A percentile compares a stretch with the other conserved stretches of the same genome.
Conservation (phyloP, 306 rosid genomes). For the Fagus crenata region DNA sequence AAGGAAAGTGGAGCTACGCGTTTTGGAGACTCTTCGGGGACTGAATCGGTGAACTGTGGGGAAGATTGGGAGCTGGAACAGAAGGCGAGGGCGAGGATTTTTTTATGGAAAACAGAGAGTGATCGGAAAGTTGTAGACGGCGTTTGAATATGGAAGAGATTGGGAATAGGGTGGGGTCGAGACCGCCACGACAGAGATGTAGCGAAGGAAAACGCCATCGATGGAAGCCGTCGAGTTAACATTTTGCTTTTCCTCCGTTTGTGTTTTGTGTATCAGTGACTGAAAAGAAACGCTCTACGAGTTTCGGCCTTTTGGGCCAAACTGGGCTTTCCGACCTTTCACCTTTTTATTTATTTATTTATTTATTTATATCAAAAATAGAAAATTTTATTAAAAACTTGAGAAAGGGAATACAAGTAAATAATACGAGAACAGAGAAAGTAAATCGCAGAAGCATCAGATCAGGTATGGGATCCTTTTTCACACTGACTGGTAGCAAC, state of each 20-base stretch:
- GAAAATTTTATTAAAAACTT: too few species aligned
- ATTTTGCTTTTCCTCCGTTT: slow-evolving; percentile 22
- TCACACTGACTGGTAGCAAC: too few species aligned
- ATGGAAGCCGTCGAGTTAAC: slow-evolving; percentile 60
- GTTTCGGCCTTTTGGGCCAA: too few species aligned
- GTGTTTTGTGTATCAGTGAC: not conserved
- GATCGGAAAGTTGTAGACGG: slow-evolving; percentile 24
- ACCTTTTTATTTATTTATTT: too few species aligned
- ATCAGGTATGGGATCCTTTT: too few species aligned
- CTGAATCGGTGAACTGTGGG: slow-evolving; percentile 21
- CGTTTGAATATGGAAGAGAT: slow-evolving; percentile 16
- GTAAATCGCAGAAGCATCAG: too few species aligned
- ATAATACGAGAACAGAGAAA: too few species aligned
- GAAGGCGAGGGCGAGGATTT: slow-evolving; percentile 23
- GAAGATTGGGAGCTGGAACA: slow-evolving; percentile 39
- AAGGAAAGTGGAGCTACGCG: slow-evolving; percentile 37
- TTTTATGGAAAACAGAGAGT: slow-evolving; percentile 22
- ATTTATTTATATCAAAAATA: too few species aligned
- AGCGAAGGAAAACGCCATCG: slow-evolving; percentile 42
- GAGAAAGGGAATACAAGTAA: too few species aligned
- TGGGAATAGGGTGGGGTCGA: not conserved
- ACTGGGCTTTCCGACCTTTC: too few species aligned
- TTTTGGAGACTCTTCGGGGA: slow-evolving; percentile 44
- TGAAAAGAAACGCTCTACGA: too few species aligned
- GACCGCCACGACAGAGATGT: slow-evolving; percentile 36